phyloP scores from a whole-genome alignment of 2,329 filamentous ascomycete genomes.

The Aspergillus latus region DNA sequence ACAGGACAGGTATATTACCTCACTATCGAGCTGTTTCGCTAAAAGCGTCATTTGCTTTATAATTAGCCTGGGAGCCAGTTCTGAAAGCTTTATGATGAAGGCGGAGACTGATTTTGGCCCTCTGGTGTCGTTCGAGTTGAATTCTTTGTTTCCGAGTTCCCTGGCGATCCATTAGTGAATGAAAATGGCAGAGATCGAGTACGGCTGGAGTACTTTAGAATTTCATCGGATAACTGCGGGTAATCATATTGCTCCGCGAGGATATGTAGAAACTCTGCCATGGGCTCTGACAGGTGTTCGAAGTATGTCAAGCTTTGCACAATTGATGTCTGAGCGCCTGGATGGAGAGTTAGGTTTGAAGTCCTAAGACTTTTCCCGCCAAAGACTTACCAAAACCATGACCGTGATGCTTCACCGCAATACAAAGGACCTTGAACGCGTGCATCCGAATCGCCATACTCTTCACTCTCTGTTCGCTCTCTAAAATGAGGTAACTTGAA shows the following conservation, averaged over 20 bases:
- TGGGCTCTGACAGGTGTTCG: constrained; percentile 96
- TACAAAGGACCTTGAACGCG: constrained; percentile 93
- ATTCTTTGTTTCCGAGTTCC: constrained; percentile 95
- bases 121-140: constrained; percentile 92
- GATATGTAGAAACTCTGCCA: constrained; percentile 97
- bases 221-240: constrained; percentile 89
- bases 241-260: constrained; percentile 97
- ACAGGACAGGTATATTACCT: constrained; percentile 56
- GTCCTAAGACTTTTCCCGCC: background rate
- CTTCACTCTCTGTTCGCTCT: constrained; percentile 92
- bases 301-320: constrained; percentile 98
- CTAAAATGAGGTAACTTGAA: constrained; percentile 88
- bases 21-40: constrained; percentile 92
- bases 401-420: constrained; percentile 95
- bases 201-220: constrained; percentile 58
- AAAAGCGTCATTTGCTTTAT: constrained; percentile 97
- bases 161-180: constrained; percentile 41
- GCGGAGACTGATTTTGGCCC: constrained; percentile 95
- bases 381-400: constrained; percentile 76
- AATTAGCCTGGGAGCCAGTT: constrained; percentile 84
- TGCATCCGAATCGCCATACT: constrained; percentile 89
- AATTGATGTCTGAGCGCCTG: constrained; percentile 94
- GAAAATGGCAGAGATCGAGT: background rate
- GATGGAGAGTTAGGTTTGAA: constrained; percentile 20
- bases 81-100: constrained; percentile 90